A percentile compares a stretch with the other conserved stretches of the same genome.
phyloP scores from a whole-genome alignment of 805 yeast genomes.

The Kuraishia borneana region DNA sequence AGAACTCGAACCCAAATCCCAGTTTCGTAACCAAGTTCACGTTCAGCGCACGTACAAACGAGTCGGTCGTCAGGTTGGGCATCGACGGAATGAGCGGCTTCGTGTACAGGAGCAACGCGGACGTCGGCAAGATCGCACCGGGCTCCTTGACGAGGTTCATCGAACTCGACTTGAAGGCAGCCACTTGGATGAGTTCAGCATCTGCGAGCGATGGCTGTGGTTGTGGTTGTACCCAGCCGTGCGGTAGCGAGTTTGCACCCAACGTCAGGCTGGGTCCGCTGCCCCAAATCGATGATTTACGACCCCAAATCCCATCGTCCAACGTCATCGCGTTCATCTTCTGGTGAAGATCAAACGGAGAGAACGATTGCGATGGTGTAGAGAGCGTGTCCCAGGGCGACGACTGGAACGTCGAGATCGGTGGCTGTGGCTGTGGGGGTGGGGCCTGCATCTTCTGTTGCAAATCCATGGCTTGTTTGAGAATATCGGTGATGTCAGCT shows the following conservation, averaged over 20 bases:
- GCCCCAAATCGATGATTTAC: too few species aligned
- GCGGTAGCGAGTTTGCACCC: too few species aligned
- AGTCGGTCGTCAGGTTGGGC: constrained; percentile 17
- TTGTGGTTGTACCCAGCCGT: neutral
- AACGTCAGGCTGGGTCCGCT: too few species aligned
- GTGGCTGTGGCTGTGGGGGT: neutral
- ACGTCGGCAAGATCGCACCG: constrained; percentile 13
- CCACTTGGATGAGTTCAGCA: constrained; percentile 26
- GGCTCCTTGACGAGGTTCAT: neutral
- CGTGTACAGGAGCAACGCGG: constrained; percentile 14
- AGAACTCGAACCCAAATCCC: constrained; percentile 26
- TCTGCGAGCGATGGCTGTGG: constrained; percentile 10
- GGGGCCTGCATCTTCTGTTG: neutral
- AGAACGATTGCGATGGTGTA: too few species aligned
- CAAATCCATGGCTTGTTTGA: neutral
- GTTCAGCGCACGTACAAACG: constrained; percentile 20
- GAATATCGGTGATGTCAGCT: neutral
- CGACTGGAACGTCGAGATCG: neutral
- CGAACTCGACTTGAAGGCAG: constrained; percentile 28
- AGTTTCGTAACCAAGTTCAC: constrained; percentile 16
- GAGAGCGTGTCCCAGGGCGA: neutral
- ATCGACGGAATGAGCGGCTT: constrained; percentile 15
- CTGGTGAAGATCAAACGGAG: too few species aligned
- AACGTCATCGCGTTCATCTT: too few species aligned
- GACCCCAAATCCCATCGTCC: too few species aligned